phyloP scores from a whole-genome alignment of 2,329 filamentous ascomycete genomes.

The Colletotrichum spinosum region DNA sequence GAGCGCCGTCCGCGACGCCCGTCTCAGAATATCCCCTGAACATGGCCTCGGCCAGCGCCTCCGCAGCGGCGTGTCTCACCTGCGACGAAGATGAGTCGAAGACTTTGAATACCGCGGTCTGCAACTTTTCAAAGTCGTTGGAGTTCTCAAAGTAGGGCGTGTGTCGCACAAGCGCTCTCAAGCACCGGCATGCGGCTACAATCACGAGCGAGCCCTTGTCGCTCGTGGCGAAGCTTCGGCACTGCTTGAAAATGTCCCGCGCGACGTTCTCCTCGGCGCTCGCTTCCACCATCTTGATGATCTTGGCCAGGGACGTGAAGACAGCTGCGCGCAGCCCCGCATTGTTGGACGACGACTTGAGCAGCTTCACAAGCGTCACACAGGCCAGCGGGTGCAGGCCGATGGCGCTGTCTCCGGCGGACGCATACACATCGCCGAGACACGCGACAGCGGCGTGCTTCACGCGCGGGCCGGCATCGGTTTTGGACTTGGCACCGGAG shows the following conservation, averaged over 20 bases:
- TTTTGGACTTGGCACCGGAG: slow-evolving; percentile 77
- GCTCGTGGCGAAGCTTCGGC: slow-evolving; percentile 76
- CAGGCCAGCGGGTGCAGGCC: slow-evolving; percentile 82
- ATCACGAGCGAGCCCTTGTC: slow-evolving; percentile 90
- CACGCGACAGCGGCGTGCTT: slow-evolving; percentile 92
- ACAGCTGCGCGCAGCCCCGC: slow-evolving; percentile 84
- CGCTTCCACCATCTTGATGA: slow-evolving; percentile 78
- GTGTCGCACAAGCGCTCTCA: slow-evolving; percentile 77
- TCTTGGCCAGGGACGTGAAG: slow-evolving; percentile 80
- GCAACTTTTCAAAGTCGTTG: slow-evolving; percentile 90
- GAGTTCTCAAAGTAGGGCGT: slow-evolving; percentile 90
- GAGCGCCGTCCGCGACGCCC: slow-evolving; percentile 55
- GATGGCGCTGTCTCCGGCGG: slow-evolving; percentile 94
- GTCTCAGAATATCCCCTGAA: slow-evolving; percentile 82
- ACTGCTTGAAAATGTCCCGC: slow-evolving; percentile 95
- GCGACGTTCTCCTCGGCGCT: slow-evolving; percentile 87
- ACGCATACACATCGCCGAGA: slow-evolving; percentile 87
- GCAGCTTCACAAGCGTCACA: slow-evolving; percentile 77
- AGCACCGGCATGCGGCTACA: slow-evolving; percentile 80
- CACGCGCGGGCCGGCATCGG: slow-evolving; percentile 79
- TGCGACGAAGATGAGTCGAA: slow-evolving; percentile 81
- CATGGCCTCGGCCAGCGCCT: slow-evolving; percentile 85
- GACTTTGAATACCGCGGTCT: slow-evolving; percentile 84
- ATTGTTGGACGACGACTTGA: slow-evolving; percentile 84
- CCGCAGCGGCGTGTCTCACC: slow-evolving; percentile 87